Base-by-base conservation (phyloP, 768 basidiomycete genomes). In the Astraeus odoratus region DNA sequence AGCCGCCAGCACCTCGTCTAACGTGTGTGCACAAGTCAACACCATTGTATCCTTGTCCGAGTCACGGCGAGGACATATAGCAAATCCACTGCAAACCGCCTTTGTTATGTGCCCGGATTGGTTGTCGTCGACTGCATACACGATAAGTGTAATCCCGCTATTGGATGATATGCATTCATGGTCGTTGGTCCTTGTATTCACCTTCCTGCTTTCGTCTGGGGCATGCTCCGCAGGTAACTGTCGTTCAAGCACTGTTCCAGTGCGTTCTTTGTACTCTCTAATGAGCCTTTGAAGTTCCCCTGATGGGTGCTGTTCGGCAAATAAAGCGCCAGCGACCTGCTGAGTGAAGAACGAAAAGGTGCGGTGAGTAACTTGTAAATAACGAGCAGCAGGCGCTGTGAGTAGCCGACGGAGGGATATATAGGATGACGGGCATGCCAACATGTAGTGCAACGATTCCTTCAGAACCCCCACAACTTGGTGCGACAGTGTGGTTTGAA, bases 1-100 rank as follows among this genome's bases (percentile, higher is more conserved):
- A 3, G 9, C 15, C 10, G 22, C 39, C 8, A 5, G 16, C 39
- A 43, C 80, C 75, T 80, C 74, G 60, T 82, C 75, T 22, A 84
- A 57, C 2, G 81, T 80, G 57, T 83, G 82, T 6, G 75, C 77
- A 35, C 42, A 43, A 23, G 33, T 43, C 31, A 43, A 20, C 16
- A 43, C 24, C 13, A 35, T 35, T 8, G 42, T 22, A 23, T 43
- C 19, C 39, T 34, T 19, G 33, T 7, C 33, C 33, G 13, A 31
- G 19, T 33, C 20, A 23, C 18, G 7, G 5, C 22, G n/a, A 22
- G 15, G 52, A 7, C 18, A 24, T 34, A 43, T 19, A 25, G 20
- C 20, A 47, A 43, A 43, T 8, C 20, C 41, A 42, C 24, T 43
- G 4, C 41, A 26, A 7, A 43, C 2, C 1, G 41, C 34, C 15